These are phyloP conservation scores for Fusarium drepaniforme DNA, from an alignment of 2,329 filamentous ascomycete genomes.

Conservation along the genomic window DNA sequence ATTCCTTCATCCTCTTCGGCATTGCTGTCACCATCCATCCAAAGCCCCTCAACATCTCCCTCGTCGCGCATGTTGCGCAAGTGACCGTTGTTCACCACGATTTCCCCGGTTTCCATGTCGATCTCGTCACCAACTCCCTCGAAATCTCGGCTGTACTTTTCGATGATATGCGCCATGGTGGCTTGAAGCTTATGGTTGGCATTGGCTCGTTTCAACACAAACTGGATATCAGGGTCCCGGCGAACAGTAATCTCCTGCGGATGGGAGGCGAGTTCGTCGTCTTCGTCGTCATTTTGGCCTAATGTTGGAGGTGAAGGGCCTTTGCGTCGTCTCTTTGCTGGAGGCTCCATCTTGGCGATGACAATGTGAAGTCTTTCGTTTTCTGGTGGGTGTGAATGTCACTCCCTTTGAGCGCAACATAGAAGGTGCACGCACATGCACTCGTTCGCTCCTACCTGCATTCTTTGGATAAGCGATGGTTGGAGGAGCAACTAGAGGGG, in stretches of 20 bases:
- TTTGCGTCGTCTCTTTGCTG: conserved; percentile 71
- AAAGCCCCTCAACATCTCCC: conserved; percentile 59
- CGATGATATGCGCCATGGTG: conserved; percentile 89
- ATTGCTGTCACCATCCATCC: conserved; percentile 44
- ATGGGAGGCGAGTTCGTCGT: conserved; percentile 62
- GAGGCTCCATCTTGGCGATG: conserved; percentile 64
- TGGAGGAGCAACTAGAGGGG: conserved; percentile 44
- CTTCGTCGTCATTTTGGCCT: conserved; percentile 54
- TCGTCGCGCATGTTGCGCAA: conserved; percentile 70
- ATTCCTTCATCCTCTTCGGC: conserved; percentile 53
- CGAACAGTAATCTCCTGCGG: conserved; percentile 59
- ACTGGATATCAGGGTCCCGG: conserved; percentile 51
- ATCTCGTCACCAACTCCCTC: conserved; percentile 89
- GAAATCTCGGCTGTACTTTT: conserved; percentile 89
- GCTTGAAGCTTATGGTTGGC: conserved; percentile 82
- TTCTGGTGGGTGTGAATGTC: background rate
- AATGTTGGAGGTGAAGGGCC: conserved; percentile 51
- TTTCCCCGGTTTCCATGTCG: conserved; percentile 82
- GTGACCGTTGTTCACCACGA: conserved; percentile 94
- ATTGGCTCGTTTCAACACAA: conserved; percentile 72
- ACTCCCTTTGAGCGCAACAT: background rate
- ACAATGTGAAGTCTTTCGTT: background rate
- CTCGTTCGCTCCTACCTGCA: background rate
- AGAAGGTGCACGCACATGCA: background rate
- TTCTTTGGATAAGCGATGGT: conserved; percentile 32